Percentiles rank a stretch among this genome's conserved stretches.
Conservation (phyloP, 805 yeast genomes). For the Ogataea corticis region DNA sequence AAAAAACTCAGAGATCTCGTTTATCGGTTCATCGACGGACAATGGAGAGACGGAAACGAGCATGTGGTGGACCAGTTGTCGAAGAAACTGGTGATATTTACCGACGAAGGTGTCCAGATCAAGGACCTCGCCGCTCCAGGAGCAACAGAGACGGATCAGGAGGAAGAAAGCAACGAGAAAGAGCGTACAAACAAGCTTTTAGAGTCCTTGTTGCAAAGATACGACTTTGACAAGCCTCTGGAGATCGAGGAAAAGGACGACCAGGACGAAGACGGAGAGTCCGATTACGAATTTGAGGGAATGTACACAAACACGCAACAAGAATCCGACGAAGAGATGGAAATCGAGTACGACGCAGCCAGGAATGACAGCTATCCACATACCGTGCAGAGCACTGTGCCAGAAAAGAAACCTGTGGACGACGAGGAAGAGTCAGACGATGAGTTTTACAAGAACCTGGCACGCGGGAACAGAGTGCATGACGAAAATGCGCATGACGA, state of each 20-base stretch:
- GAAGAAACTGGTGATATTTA: slow-evolving; percentile 30
- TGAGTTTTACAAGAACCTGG: slow-evolving; percentile 20
- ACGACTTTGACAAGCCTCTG: slow-evolving; percentile 55
- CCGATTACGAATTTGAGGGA: slow-evolving; percentile 49
- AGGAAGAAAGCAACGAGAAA: slow-evolving; percentile 37
- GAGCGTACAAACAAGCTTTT: slow-evolving; percentile 48
- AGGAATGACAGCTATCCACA: slow-evolving; percentile 8
- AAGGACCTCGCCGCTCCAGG: slow-evolving; percentile 7
- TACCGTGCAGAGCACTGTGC: neutral
- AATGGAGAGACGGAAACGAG: slow-evolving; percentile 79
- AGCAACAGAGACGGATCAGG: slow-evolving; percentile 14
- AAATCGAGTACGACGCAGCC: slow-evolving; percentile 25
- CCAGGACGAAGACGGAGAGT: slow-evolving; percentile 40
- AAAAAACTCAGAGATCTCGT: slow-evolving; percentile 63
- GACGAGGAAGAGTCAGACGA: slow-evolving; percentile 29
- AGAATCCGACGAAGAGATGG: slow-evolving; percentile 26
- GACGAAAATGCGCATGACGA: slow-evolving; percentile 10
- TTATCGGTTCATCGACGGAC: slow-evolving; percentile 58
- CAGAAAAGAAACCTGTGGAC: neutral
- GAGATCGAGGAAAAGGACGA: slow-evolving; percentile 33
- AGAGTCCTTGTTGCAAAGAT: slow-evolving; percentile 45
- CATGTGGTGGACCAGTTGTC: slow-evolving; percentile 69
- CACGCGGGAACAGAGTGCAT: slow-evolving; percentile 2
- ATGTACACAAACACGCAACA: slow-evolving; percentile 15
- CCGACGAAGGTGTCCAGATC: slow-evolving; percentile 20